Percentiles rank a stretch among this genome's conserved stretches.
Evolutionary conservation across 441 rosid genomes (phyloP).

Genomic region (Metrosideros polymorpha): DNA sequence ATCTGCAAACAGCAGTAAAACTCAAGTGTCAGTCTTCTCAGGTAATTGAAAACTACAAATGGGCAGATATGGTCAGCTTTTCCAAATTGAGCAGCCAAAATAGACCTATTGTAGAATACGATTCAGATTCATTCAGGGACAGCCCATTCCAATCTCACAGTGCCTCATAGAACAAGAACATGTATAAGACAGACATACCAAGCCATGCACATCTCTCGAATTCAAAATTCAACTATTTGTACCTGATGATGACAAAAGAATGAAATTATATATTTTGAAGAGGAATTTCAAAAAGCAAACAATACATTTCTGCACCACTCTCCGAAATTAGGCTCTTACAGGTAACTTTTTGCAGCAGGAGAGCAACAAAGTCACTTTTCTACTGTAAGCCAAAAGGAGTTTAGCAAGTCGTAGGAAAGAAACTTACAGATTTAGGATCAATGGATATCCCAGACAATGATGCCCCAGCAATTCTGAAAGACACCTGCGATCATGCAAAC

Average conservation of each 20-base stretch:
- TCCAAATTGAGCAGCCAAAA: background rate
- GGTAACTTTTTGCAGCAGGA: background rate
- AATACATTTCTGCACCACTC: background rate
- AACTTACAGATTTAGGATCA: slow-evolving; percentile 84
- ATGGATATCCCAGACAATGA: slow-evolving; percentile 76
- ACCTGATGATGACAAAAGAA: background rate
- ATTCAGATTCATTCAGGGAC: background rate
- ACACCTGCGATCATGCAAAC: slow-evolving; percentile 34
- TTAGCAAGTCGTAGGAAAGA: background rate
- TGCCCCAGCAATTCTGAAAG: slow-evolving; percentile 77
- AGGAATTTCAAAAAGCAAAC: background rate
- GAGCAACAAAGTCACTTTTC: background rate
- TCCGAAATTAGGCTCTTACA: background rate
- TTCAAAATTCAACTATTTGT: background rate
- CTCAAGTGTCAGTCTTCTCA: background rate
- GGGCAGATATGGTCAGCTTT: background rate
- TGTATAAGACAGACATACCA: background rate
- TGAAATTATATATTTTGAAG: background rate
- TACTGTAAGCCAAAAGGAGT: background rate
- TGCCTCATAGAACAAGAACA: background rate
- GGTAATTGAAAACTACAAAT: background rate
- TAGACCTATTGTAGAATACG: background rate
- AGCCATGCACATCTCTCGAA: background rate
- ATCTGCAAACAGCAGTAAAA: background rate
- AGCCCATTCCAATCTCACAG: background rate